phyloP scores from a whole-genome alignment of 331 rosid genomes.

The Rosa hybrid region DNA sequence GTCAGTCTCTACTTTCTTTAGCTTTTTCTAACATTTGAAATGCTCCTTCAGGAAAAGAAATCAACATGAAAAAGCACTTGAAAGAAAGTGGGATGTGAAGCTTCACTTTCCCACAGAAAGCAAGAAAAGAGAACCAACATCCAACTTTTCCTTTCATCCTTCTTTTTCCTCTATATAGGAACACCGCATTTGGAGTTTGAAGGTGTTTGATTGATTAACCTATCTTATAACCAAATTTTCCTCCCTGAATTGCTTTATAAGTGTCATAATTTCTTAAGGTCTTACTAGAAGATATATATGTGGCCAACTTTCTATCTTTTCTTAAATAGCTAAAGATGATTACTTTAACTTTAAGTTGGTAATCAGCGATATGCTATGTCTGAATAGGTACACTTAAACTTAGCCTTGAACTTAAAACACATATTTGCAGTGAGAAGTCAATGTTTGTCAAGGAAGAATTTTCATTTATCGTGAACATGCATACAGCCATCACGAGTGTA shows the following conservation, averaged over 20 bases:
- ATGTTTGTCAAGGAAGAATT: background rate
- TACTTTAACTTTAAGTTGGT: background rate
- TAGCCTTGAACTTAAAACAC: background rate
- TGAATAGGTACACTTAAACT: background rate
- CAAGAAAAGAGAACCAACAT: conserved; percentile 22
- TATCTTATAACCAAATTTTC: background rate
- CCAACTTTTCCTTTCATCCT: background rate
- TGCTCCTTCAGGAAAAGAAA: conserved; percentile 5
- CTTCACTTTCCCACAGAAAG: conserved; percentile 32
- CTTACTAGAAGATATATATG: background rate
- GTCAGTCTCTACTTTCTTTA: background rate
- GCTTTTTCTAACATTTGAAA: conserved; percentile 12
- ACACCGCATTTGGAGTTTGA: background rate
- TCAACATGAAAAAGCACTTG: conserved; percentile 15
- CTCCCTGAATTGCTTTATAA: background rate
- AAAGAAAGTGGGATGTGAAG: conserved; percentile 27
- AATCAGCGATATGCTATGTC: background rate
- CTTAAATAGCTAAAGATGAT: background rate
- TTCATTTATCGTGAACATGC: background rate
- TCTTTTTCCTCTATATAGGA: background rate
- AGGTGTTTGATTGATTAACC: background rate
- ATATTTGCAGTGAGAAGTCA: background rate
- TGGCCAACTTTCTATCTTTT: background rate
- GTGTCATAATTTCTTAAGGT: background rate
- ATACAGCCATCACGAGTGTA: background rate